These are phyloP conservation scores for Asterophora lycoperdoides DNA, from an alignment of 768 basidiomycete genomes.

Conservation along the genomic window DNA sequence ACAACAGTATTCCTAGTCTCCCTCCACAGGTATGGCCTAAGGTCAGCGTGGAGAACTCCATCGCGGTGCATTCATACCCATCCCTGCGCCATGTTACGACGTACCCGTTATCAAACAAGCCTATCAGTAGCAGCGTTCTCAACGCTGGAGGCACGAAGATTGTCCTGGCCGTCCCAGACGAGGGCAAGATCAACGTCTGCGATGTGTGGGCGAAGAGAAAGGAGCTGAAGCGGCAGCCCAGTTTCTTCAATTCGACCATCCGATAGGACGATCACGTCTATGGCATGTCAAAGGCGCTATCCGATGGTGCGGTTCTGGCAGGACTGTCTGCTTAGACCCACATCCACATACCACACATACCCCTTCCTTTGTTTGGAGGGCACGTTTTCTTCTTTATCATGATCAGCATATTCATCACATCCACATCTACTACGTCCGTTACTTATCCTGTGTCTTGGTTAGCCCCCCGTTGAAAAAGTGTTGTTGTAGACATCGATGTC, in stretches of 20 bases:
- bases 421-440: background rate
- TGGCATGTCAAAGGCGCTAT: background rate
- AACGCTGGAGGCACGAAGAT: slow-evolving; percentile 50
- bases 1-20: background rate
- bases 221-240: slow-evolving; percentile 31
- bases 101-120: slow-evolving; percentile 36
- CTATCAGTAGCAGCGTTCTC: slow-evolving; percentile 56
- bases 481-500: background rate
- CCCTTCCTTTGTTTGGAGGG: slow-evolving; percentile 3
- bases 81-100: slow-evolving; percentile 52
- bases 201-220: slow-evolving; percentile 49
- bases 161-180: slow-evolving; percentile 56
- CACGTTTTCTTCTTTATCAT: slow-evolving; percentile 1
- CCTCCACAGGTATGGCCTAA: slow-evolving; percentile 12
- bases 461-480: background rate
- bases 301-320: too few species aligned
- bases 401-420: background rate
- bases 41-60: slow-evolving; percentile 28
- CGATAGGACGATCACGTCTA: slow-evolving; percentile 13
- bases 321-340: too few species aligned
- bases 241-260: slow-evolving; percentile 27
- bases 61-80: slow-evolving; percentile 58
- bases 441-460: slow-evolving; percentile 1
- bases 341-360: too few species aligned
- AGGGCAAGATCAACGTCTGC: slow-evolving; percentile 64